Conservation (phyloP, 441 rosid genomes). For the Mallotus japonicus region DNA sequence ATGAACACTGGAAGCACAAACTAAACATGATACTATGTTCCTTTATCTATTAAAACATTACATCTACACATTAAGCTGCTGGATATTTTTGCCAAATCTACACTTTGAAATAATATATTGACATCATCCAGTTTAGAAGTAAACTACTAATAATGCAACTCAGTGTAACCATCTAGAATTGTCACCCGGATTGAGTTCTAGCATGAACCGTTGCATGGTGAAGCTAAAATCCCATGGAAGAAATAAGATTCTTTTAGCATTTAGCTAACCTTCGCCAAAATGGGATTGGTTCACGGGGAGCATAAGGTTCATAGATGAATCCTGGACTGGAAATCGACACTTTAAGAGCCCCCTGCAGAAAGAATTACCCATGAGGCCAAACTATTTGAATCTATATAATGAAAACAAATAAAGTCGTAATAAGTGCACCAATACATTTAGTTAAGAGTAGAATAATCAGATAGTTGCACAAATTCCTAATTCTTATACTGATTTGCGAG, state of each 20-base stretch:
- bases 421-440: background rate
- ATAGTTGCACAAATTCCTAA: slow-evolving; percentile 6
- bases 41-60: too few relatives aligned
- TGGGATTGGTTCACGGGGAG: slow-evolving; percentile 57
- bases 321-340: slow-evolving; percentile 80
- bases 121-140: too few relatives aligned
- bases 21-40: background rate
- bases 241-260: slow-evolving; percentile 15
- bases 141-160: too few relatives aligned
- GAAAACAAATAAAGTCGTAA: slow-evolving; percentile 13
- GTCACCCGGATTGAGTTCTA: background rate
- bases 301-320: slow-evolving; percentile 79
- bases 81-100: too few relatives aligned
- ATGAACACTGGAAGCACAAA: background rate
- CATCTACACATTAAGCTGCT: too few relatives aligned
- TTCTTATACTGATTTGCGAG: background rate
- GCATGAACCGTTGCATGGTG: background rate
- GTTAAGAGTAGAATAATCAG: background rate
- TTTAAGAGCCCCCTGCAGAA: slow-evolving; percentile 64
- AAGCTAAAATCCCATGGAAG: slow-evolving; percentile 5
- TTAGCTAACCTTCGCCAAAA: slow-evolving; percentile 71
- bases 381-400: background rate
- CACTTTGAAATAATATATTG: too few relatives aligned
- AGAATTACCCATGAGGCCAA: slow-evolving; percentile 21
- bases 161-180: slow-evolving; percentile 3